Percentiles rank a stretch among this genome's conserved stretches.
These are phyloP conservation scores for Astrephomene gubernaculifera DNA, from an alignment of 139 green algal genomes.

Conservation along the genomic window DNA sequence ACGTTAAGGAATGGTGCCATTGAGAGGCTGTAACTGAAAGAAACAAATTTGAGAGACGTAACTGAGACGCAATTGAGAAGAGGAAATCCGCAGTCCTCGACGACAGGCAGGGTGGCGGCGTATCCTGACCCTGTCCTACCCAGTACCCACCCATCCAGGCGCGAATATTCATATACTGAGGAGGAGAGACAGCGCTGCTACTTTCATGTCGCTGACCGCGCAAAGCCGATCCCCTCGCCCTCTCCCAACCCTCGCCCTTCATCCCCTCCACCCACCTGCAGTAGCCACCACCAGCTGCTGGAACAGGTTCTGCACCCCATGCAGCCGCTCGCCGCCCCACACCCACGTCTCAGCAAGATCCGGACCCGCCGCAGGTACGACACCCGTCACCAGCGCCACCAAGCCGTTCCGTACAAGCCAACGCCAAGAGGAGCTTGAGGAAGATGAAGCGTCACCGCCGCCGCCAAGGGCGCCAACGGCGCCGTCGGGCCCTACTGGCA, in stretches of 20 bases:
- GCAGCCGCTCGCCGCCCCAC: constrained; percentile 68
- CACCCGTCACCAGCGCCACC: constrained; percentile 62
- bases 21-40: no score
- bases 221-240: no score
- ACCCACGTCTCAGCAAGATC: constrained; percentile 73
- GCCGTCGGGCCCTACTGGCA: neutral
- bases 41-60: no score
- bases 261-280: constrained; percentile 14
- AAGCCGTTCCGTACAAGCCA: constrained; percentile 74
- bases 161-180: no score
- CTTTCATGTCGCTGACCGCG: neutral
- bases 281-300: constrained; percentile 79
- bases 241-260: no score
- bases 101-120: no score
- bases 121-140: no score
- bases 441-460: neutral
- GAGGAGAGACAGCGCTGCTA: no score
- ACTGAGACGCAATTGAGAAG: no score
- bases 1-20: no score
- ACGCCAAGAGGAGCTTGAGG: constrained; percentile 51
- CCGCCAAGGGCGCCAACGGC: neutral
- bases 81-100: no score
- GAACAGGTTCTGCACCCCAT: constrained; percentile 77
- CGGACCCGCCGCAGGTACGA: constrained; percentile 60
- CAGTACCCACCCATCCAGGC: no score